These are phyloP conservation scores for Trichoderma sp. DNA, from an alignment of 2,329 filamentous ascomycete species.

Conservation along the genomic window DNA sequence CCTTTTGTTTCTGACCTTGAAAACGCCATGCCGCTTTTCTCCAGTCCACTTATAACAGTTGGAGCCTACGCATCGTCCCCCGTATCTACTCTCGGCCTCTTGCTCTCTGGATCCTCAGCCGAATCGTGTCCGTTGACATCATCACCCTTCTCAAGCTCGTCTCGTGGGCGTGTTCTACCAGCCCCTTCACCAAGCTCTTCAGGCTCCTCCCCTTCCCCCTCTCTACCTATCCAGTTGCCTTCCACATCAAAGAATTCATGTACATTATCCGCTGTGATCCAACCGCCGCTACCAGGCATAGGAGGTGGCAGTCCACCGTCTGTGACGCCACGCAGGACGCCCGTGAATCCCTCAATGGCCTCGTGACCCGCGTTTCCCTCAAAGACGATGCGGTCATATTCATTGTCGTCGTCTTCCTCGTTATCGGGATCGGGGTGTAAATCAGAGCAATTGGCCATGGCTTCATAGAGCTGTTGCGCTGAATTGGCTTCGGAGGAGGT, in stretches of 20 bases:
- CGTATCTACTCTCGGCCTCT: conserved; percentile 43
- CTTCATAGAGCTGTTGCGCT: conserved; percentile 54
- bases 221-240: conserved; percentile 67
- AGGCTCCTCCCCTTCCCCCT: conserved; percentile 36
- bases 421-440: conserved; percentile 69
- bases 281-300: conserved; percentile 70
- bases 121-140: conserved; percentile 43
- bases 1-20: conserved; percentile 15
- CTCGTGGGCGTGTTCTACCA: conserved; percentile 41
- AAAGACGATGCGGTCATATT: conserved; percentile 54
- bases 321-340: conserved; percentile 48
- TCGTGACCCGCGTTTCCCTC: conserved; percentile 50
- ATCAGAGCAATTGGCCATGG: conserved; percentile 71
- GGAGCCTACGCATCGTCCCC: neutral
- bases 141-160: conserved; percentile 47
- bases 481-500: conserved; percentile 25
- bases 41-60: neutral
- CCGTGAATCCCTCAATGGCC: conserved; percentile 54
- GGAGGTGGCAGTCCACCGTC: conserved; percentile 59
- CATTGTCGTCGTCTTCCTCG: conserved; percentile 55
- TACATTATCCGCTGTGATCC: conserved; percentile 92
- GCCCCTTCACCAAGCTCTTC: conserved; percentile 62
- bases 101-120: conserved; percentile 43
- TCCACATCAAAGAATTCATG: conserved; percentile 77
- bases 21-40: conserved; percentile 25